phyloP scores from a whole-genome alignment of 1,284 basidiomycete species.

The Porogramme epimiltina region DNA sequence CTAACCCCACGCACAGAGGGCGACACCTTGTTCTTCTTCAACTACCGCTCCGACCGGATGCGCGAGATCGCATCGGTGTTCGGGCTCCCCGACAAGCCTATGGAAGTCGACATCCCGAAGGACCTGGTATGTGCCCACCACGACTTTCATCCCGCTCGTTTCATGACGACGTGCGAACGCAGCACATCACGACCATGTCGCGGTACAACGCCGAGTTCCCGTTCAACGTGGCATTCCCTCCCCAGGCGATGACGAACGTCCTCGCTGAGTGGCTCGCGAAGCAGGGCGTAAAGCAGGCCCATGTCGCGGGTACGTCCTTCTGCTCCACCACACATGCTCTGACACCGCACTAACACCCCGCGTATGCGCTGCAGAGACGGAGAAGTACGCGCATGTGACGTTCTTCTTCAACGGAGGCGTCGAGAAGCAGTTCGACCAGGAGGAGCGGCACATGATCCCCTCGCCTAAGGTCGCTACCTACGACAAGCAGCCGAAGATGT shows the following conservation, averaged over 20 bases:
- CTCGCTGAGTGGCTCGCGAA: slow-evolving; percentile 87
- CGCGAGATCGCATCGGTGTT: slow-evolving; percentile 84
- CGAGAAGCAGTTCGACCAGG: slow-evolving; percentile 85
- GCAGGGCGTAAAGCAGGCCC: slow-evolving; percentile 79
- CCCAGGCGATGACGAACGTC: slow-evolving; percentile 88
- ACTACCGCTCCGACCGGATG: slow-evolving; percentile 94
- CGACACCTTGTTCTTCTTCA: slow-evolving; percentile 92
- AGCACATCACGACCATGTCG: slow-evolving; percentile 92
- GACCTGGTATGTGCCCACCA: slow-evolving; percentile 58
- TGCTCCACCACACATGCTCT: not conserved
- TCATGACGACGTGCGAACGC: slow-evolving; percentile 2
- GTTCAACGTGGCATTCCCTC: slow-evolving; percentile 86
- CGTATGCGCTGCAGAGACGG: slow-evolving; percentile 65
- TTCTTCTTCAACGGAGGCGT: slow-evolving; percentile 97
- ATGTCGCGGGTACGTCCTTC: slow-evolving; percentile 72
- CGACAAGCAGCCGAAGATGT: slow-evolving; percentile 87
- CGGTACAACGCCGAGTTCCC: slow-evolving; percentile 90
- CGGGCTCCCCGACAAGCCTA: slow-evolving; percentile 79
- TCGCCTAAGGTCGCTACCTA: slow-evolving; percentile 91
- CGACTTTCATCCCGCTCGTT: not conserved
- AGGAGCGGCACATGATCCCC: slow-evolving; percentile 85
- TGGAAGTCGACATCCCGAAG: slow-evolving; percentile 82
- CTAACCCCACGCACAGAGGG: slow-evolving; percentile 37
- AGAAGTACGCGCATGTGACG: slow-evolving; percentile 94
- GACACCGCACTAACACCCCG: not conserved